Evolutionary conservation across 164 flowering plant genomes (phyloP), one percentile per base, ranked within the genome.

Genomic region (Buxus sempervirens): DNA sequence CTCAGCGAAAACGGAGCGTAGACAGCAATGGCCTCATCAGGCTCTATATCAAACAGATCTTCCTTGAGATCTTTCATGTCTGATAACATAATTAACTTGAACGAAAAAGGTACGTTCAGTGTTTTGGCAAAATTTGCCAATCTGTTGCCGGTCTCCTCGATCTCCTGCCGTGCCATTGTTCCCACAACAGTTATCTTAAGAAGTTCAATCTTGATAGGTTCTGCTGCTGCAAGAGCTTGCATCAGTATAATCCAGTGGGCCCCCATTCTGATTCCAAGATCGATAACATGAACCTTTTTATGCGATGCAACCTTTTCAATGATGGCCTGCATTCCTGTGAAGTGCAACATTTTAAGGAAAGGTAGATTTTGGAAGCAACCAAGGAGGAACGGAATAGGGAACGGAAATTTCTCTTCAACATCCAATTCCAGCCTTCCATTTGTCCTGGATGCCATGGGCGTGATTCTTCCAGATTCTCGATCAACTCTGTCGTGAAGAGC

Each of bases 401-500:
- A 51, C 75, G 61, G 68, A 64, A 73, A 38, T 19, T 63, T 70
- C 69, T 66, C 78, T 5, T 78, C 73, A 16, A 74, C 10, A 60
- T 83, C 71, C 14, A 53, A 18, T 36, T 53, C 19, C 38, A 20
- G 49, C 19, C 36, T 62, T 59, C 62, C 71, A 23, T 62, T 61
- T 22, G 45, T 8, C 18, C 0, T n/a, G 27, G 41, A 38, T 22
- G 38, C 70, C 45, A 79, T 73, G 0, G 67, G 32, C 18, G 76
- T 25, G 14, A 69, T 57, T 58, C 70, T 75, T 58, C 85, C 82
- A 0, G 79, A 81, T 76, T 80, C 88, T 45, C 74, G 63, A 55
- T 83, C 74, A 23, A 89, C 84, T 67, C 68, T 83, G 54, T 83
- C 88, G 10, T 68, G 72, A 41, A 87, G 82, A 49, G 85, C 94